Evolutionary conservation across 2,329 filamentous ascomycete genomes (phyloP).

Genomic region (Colletotrichum navitas): DNA sequence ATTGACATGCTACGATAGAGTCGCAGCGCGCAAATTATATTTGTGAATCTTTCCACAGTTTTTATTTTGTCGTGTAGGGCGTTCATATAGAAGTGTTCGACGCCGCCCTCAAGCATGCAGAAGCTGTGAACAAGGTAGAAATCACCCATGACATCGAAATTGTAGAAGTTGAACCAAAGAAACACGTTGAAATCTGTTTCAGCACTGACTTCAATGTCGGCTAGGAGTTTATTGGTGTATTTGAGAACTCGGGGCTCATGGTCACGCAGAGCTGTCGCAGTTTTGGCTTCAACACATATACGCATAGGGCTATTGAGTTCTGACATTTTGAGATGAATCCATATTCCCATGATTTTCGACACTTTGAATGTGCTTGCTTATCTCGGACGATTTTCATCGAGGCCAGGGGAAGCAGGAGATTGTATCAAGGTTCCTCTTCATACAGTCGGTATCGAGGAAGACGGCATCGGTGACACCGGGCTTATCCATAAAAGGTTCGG

Average conservation of each 20-base stretch:
- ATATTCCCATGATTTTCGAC: slow-evolving; percentile 52
- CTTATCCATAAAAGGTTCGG: slow-evolving; percentile 49
- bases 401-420: slow-evolving; percentile 47
- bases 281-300: background rate
- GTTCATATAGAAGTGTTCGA: slow-evolving; percentile 46
- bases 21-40: slow-evolving; percentile 43
- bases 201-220: slow-evolving; percentile 40
- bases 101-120: slow-evolving; percentile 49
- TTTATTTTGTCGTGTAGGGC: slow-evolving; percentile 45
- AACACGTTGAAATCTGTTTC: slow-evolving; percentile 46
- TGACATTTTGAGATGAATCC: slow-evolving; percentile 49
- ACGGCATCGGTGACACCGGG: slow-evolving; percentile 46
- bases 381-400: slow-evolving; percentile 50
- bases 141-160: slow-evolving; percentile 57
- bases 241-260: slow-evolving; percentile 48
- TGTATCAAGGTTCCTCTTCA: slow-evolving; percentile 53
- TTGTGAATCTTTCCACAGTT: slow-evolving; percentile 44
- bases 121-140: slow-evolving; percentile 54
- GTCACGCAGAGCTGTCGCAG: slow-evolving; percentile 40
- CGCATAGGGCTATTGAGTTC: rapidly evolving
- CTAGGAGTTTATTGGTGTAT: slow-evolving; percentile 45
- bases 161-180: slow-evolving; percentile 51
- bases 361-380: slow-evolving; percentile 47
- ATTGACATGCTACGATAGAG: slow-evolving; percentile 40
- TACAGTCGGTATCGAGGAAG: slow-evolving; percentile 48